phyloP scores from a whole-genome alignment of 1,284 basidiomycete genomes.

The Pholiota adiposa region DNA sequence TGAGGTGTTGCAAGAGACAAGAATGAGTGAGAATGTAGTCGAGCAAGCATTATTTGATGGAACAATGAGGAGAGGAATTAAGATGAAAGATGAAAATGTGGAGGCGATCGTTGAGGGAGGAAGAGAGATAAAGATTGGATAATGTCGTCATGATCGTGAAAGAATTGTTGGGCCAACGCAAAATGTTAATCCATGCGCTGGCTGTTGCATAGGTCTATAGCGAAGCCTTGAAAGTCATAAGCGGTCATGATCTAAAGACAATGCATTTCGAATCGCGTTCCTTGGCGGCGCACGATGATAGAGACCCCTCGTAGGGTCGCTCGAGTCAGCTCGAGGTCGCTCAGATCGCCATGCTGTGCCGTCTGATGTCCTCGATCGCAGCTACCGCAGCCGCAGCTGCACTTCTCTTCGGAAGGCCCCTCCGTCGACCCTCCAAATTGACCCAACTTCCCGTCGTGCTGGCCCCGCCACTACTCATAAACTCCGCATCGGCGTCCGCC shows the following conservation, averaged over 20 bases:
- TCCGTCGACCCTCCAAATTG: conserved; percentile 62
- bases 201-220: not conserved
- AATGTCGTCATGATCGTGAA: not conserved
- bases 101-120: not conserved
- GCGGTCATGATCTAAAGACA: not conserved
- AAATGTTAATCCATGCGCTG: not conserved
- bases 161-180: not conserved
- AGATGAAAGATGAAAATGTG: not conserved
- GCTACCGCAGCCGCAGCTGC: conserved; percentile 28
- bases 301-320: not conserved
- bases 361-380: conserved; percentile 35
- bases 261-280: not conserved
- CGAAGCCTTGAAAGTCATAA: not conserved
- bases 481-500: conserved; percentile 56
- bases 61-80: not conserved
- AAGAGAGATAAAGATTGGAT: not conserved
- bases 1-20: not conserved
- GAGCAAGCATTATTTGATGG: conserved; percentile 2
- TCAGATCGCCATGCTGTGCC: conserved; percentile 43
- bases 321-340: not conserved
- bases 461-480: conserved; percentile 32
- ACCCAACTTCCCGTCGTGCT: conserved; percentile 29
- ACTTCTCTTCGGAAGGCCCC: conserved; percentile 32
- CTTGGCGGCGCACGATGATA: not conserved
- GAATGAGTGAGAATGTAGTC: conserved; percentile 1